These are phyloP conservation scores for Chlorella variabilis DNA, from an alignment of 163 green algal species.

Conservation along the genomic window DNA sequence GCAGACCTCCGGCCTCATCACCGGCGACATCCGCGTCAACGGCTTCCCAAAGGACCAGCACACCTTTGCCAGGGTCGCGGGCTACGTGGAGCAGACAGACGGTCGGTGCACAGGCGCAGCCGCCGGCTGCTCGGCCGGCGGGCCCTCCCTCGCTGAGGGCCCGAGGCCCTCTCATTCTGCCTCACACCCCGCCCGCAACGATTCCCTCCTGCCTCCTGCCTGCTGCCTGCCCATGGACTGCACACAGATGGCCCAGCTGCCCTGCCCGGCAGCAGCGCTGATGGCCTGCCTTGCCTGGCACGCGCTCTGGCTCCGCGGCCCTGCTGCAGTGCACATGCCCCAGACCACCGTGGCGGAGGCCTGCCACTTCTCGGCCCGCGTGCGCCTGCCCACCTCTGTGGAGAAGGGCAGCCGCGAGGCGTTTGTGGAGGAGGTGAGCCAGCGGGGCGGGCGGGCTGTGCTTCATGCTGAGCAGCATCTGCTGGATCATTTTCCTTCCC, in stretches of 20 bases:
- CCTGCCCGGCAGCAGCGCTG: too few relatives aligned
- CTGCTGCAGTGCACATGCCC: conserved; percentile 51
- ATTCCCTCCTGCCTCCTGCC: too few relatives aligned
- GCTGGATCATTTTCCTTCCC: too few relatives aligned
- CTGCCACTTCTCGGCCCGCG: conserved; percentile 59
- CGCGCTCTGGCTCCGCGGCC: too few relatives aligned
- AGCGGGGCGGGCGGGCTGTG: too few relatives aligned
- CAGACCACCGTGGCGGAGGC: conserved; percentile 69
- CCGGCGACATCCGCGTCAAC: conserved; percentile 70
- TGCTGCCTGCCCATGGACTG: too few relatives aligned
- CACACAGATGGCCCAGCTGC: too few relatives aligned
- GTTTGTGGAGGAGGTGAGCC: conserved; percentile 58
- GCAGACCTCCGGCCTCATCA: conserved; percentile 63
- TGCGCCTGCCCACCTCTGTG: conserved; percentile 56
- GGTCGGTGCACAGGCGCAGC: too few relatives aligned
- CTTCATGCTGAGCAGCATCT: too few relatives aligned
- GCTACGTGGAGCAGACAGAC: conserved; percentile 61
- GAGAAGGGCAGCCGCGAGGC: conserved; percentile 4
- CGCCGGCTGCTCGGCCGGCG: too few relatives aligned
- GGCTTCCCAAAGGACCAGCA: conserved; percentile 62
- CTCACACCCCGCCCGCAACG: conserved; percentile 17
- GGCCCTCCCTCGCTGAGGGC: too few relatives aligned
- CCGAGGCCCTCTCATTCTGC: not conserved
- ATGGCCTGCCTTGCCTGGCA: too few relatives aligned
- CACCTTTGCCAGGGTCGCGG: conserved; percentile 69